A percentile compares a stretch with the other conserved stretches of the same genome.
Evolutionary conservation across 73 alveolate genomes (phyloP).

Genomic region (Paramecium biaurelia): DNA sequence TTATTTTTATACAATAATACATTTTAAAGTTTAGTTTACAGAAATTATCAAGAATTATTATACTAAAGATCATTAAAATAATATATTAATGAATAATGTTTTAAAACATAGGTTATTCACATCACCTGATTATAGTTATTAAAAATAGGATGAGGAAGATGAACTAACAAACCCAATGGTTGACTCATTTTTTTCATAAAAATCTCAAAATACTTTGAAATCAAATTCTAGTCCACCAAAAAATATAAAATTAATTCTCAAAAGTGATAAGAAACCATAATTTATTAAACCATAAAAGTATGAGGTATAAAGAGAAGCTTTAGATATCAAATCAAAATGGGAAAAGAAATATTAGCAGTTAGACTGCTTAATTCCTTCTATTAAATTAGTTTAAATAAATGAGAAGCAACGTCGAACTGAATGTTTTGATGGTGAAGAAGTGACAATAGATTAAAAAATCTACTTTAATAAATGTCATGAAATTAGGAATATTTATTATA

Average conservation of each 20-base stretch:
- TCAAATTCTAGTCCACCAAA: background rate
- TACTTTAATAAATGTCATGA: background rate
- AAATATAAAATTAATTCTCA: background rate
- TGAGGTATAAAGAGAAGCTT: background rate
- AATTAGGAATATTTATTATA: background rate
- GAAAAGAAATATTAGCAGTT: background rate
- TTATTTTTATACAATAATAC: no score
- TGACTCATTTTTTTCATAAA: background rate
- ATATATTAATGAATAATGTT: background rate
- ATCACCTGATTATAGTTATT: background rate
- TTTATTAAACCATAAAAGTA: background rate
- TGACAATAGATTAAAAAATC: background rate
- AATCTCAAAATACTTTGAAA: background rate
- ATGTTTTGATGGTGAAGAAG: background rate
- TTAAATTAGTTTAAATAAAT: background rate
- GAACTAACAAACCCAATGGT: background rate
- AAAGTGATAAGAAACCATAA: background rate
- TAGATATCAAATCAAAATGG: background rate
- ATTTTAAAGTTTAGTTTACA: no score
- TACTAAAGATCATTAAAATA: background rate
- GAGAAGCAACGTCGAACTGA: background rate
- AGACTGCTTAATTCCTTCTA: background rate
- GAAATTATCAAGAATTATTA: no score
- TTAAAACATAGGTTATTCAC: background rate
- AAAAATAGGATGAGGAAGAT: background rate